These are phyloP conservation scores for Leccinellum luteum DNA, from an alignment of 768 basidiomycete genomes.

Conservation along the genomic window DNA sequence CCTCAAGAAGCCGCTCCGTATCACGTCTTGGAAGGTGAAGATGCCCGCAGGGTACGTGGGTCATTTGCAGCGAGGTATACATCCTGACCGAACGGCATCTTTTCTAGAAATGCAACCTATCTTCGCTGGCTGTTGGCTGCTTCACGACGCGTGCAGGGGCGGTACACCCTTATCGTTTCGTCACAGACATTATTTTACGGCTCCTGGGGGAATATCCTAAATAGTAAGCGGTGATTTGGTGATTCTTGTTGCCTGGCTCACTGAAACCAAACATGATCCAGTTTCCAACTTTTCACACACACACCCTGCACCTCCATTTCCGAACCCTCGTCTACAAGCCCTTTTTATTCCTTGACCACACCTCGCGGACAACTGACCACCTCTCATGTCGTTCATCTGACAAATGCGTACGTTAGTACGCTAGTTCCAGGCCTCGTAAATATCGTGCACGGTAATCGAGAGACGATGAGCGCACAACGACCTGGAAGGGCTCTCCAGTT, in stretches of 20 bases:
- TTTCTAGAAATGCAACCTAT: conserved; percentile 49
- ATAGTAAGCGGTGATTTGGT: conserved; percentile 21
- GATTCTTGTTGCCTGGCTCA: conserved; percentile 6
- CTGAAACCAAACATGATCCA: not conserved
- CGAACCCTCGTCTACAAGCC: conserved; percentile 18
- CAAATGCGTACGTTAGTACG: conserved; percentile 50
- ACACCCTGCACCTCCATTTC: conserved; percentile 40
- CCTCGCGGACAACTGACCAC: conserved; percentile 40
- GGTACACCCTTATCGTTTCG: conserved; percentile 66
- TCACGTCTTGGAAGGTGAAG: conserved; percentile 29
- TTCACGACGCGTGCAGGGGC: conserved; percentile 57
- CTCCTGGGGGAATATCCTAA: conserved; percentile 50
- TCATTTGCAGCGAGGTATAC: not conserved
- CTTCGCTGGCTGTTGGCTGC: conserved; percentile 45
- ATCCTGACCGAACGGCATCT: not conserved
- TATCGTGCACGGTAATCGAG: conserved; percentile 38
- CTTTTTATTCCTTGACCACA: conserved; percentile 41
- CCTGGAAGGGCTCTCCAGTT: conserved; percentile 40
- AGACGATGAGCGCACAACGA: conserved; percentile 63
- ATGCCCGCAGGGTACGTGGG: conserved; percentile 34
- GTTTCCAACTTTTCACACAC: conserved; percentile 43
- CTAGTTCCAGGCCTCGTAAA: conserved; percentile 42
- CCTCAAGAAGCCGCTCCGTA: conserved; percentile 42
- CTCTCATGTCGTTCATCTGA: conserved; percentile 49
- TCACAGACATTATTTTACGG: conserved; percentile 55